Conservation (phyloP, 257 asterid species). For the Petrea volubilis region DNA sequence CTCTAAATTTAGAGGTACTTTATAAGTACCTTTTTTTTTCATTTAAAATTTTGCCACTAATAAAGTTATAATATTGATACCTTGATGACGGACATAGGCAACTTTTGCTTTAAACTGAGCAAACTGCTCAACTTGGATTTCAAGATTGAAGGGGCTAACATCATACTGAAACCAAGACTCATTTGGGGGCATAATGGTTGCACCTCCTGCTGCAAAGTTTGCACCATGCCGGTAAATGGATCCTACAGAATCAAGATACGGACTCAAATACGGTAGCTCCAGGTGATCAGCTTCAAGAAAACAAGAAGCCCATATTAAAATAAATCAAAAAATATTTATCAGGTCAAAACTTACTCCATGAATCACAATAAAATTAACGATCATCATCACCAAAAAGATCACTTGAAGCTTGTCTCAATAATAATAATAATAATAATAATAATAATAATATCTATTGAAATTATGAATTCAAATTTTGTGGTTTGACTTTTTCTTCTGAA, state of each 20-base stretch:
- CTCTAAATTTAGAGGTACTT: too few species aligned
- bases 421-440: too few species aligned
- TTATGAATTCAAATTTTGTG: too few species aligned
- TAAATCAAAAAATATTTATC: too few species aligned
- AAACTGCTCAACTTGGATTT: conserved; percentile 65
- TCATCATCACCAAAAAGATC: too few species aligned
- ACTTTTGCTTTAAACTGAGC: conserved; percentile 53
- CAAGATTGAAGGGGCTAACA: conserved; percentile 63
- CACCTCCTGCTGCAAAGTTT: conserved; percentile 81
- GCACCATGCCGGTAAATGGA: conserved; percentile 54
- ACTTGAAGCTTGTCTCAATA: too few species aligned
- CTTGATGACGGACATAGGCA: conserved; percentile 32
- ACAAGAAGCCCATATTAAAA: neutral
- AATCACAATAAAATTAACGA: too few species aligned
- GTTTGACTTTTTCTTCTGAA: too few species aligned
- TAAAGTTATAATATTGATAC: neutral
- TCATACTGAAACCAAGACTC: conserved; percentile 53
- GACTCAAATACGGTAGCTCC: conserved; percentile 59
- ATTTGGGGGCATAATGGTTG: conserved; percentile 50
- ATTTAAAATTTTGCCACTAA: conserved; percentile 29
- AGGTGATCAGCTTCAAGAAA: conserved; percentile 46
- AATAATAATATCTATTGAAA: too few species aligned
- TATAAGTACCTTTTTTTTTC: too few species aligned
- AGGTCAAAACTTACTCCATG: too few species aligned
- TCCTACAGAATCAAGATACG: conserved; percentile 69